Evolutionary conservation across 495 filamentous ascomycete species (phyloP).

Genomic region (Ramalina intermedia): DNA sequence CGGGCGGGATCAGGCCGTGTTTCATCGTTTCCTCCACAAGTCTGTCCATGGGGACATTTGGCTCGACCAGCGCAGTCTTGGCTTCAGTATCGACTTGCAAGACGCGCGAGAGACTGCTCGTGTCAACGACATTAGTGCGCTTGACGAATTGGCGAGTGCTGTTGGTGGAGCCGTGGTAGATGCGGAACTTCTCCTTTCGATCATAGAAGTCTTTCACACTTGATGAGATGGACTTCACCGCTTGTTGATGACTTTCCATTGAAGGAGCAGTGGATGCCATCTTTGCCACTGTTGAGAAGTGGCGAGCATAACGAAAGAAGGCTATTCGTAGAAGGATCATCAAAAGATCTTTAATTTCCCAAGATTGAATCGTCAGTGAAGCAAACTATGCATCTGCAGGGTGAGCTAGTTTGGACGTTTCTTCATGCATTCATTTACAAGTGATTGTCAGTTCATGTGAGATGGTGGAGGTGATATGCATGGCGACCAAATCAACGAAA

Average conservation of each 20-base stretch:
- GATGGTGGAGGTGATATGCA: too few relatives aligned
- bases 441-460: too few relatives aligned
- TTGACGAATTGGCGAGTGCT: slow-evolving; percentile 41
- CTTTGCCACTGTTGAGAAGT: too few relatives aligned
- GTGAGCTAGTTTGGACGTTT: too few relatives aligned
- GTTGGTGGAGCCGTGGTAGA: slow-evolving; percentile 68
- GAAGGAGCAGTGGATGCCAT: too few relatives aligned
- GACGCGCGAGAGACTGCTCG: slow-evolving; percentile 35
- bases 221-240: slow-evolving; percentile 30
- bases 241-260: slow-evolving; percentile 31
- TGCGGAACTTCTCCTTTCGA: slow-evolving; percentile 49
- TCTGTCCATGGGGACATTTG: slow-evolving; percentile 38
- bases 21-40: slow-evolving; percentile 29
- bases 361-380: too few relatives aligned
- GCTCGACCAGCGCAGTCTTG: slow-evolving; percentile 34
- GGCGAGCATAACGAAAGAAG: too few relatives aligned
- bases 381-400: too few relatives aligned
- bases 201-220: slow-evolving; percentile 41
- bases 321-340: too few relatives aligned
- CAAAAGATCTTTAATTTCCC: too few relatives aligned
- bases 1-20: slow-evolving; percentile 33
- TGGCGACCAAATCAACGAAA: too few relatives aligned
- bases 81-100: slow-evolving; percentile 31
- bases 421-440: too few relatives aligned
- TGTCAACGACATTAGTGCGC: slow-evolving; percentile 39